Conservation (phyloP, 495 filamentous ascomycete genomes). For the Penicillium atrosanguineum region DNA sequence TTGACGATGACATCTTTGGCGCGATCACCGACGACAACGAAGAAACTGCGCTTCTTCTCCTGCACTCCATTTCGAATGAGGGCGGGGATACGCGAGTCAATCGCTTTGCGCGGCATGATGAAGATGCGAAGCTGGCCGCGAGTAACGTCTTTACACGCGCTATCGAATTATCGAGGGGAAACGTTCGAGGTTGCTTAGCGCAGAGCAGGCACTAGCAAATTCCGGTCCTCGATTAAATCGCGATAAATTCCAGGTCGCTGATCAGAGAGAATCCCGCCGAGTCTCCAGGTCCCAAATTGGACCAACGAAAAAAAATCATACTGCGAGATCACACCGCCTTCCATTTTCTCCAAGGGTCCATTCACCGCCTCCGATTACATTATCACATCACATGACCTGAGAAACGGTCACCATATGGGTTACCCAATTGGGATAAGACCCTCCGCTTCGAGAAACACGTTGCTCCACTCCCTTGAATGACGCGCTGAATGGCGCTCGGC, state of each 20-base stretch:
- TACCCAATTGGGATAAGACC: not conserved
- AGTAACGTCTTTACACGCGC: conserved; percentile 6
- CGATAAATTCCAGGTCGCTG: conserved; percentile 2
- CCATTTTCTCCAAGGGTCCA: not conserved
- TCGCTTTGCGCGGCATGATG: conserved; percentile 56
- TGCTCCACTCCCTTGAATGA: not conserved
- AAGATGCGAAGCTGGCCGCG: conserved; percentile 23
- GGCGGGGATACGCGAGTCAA: conserved; percentile 91
- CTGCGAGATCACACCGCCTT: conserved; percentile 16
- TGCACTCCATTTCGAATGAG: conserved; percentile 94
- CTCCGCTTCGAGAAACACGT: not conserved
- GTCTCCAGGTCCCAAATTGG: conserved; percentile 13
- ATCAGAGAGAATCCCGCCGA: conserved; percentile 7
- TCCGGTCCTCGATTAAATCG: not conserved
- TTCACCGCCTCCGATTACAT: conserved; percentile 12
- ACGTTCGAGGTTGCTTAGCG: not conserved
- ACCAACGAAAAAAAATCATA: conserved; percentile 27
- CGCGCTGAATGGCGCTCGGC: not conserved
- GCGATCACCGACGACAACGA: conserved; percentile 92
- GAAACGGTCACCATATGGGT: not conserved
- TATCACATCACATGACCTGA: not conserved
- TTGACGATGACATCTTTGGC: conserved; percentile 97
- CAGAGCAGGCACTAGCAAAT: not conserved
- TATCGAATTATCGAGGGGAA: not conserved
- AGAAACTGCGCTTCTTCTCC: conserved; percentile 97